Base-by-base conservation (phyloP, 768 basidiomycete genomes). In the Mycena polygramma region DNA sequence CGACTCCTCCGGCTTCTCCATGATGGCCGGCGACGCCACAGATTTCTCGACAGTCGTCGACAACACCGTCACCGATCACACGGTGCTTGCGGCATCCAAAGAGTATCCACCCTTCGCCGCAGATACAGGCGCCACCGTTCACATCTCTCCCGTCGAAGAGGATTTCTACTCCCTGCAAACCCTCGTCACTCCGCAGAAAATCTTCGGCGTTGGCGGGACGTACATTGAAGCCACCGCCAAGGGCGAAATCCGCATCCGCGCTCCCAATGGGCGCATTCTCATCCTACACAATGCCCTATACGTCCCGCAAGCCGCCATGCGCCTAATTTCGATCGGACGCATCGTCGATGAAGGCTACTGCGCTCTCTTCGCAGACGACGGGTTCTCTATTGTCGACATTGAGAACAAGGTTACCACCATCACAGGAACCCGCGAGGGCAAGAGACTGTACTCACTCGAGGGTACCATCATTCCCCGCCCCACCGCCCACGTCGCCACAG, bases 171-270 rank as follows among this genome's bases (percentile, higher is more conserved):
- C 30, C 0, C 52, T 76, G 0, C 37, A 57, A 1, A 59, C 68
- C 7, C n/a, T n/a, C n/a, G 74, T 77, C 15, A 4, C 49, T 7
- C 73, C 71, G 17, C 30, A 48, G 4, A 15, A 20, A 2, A 58
- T 78, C 20, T 54, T 49, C n/a, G 72, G 77, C 3, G 54, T 78
- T 15, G 66, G 71, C 2, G 73, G 76, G 0, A 71, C 72, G 2
- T 61, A 53, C 15, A 73, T 78, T 15, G 66, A 59, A 13, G 74
- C 74, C 2, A 43, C 74, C 20, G 73, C 66, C 1, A 58, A 75
- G 45, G 74, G 77, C 1, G 58, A 55, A n/a, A 57, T 75, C 7
- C 24, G 30, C 15, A 53, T 36, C 6, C 41, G 8, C 14, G 19
- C 19, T 14, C 17, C 39, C 7, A 37, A 62, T 19, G 52, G 52